Conservation (phyloP, 306 rosid genomes). For the Luffa aegyptiaca region DNA sequence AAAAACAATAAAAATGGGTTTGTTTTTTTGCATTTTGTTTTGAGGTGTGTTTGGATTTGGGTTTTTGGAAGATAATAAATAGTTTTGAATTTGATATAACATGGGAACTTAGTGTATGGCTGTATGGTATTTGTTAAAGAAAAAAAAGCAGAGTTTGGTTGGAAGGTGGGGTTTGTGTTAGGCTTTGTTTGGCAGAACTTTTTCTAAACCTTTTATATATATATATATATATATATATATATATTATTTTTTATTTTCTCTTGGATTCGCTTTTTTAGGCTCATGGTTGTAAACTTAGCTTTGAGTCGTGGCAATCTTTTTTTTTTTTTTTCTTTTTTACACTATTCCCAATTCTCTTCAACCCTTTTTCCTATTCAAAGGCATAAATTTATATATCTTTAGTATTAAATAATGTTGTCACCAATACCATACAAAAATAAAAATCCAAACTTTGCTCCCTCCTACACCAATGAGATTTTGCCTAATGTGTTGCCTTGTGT, state of each 20-base stretch:
- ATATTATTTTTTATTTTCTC: not conserved
- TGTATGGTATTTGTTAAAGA: not conserved
- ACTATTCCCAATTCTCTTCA: slow-evolving; percentile 5
- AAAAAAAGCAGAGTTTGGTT: not conserved
- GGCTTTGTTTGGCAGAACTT: not conserved
- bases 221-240: too few species aligned
- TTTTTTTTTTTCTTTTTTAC: not conserved
- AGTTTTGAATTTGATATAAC: not conserved
- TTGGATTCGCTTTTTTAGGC: slow-evolving; percentile 3
- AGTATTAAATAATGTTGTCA: not conserved
- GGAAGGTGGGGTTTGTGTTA: slow-evolving; percentile 10
- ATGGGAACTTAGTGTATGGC: not conserved
- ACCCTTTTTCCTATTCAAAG: not conserved
- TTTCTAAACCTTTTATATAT: too few species aligned
- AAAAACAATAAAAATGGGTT: not conserved
- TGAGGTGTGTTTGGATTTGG: not conserved
- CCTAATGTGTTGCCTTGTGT: not conserved
- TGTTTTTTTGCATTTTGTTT: slow-evolving; percentile 1
- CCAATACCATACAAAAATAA: not conserved
- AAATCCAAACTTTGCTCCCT: not conserved
- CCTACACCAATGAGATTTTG: not conserved
- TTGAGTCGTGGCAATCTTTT: not conserved
- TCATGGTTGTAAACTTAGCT: not conserved
- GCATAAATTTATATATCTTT: not conserved
- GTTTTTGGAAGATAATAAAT: slow-evolving; percentile 4